Conservation (phyloP, 345 rosid genomes). For the Linum trigynum region DNA sequence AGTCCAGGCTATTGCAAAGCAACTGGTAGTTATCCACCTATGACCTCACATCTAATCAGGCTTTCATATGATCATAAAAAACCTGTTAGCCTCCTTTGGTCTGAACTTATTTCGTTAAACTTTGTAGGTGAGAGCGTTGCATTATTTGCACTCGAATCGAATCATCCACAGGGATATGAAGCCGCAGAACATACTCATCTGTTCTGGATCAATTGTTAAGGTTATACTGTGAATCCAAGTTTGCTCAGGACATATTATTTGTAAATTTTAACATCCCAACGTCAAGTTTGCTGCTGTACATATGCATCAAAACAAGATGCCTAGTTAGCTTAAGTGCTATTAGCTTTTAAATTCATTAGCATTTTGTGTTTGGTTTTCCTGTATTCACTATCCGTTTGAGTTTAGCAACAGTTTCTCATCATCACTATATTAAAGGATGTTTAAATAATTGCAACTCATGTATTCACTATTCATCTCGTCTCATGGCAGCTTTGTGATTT, state of each 20-base stretch:
- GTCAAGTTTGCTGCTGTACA: not conserved
- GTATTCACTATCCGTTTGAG: too few relatives aligned
- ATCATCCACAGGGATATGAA: constrained; percentile 99
- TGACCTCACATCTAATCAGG: not conserved
- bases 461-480: constrained; percentile 5
- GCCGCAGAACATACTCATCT: constrained; percentile 97
- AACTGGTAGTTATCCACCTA: constrained; percentile 46
- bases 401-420: too few relatives aligned
- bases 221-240: constrained; percentile 21
- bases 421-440: too few relatives aligned
- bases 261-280: too few relatives aligned
- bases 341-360: too few relatives aligned
- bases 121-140: constrained; percentile 77
- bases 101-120: constrained; percentile 4
- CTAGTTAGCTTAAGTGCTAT: not conserved
- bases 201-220: constrained; percentile 92
- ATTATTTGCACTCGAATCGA: constrained; percentile 94
- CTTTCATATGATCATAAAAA: not conserved
- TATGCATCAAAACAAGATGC: not conserved
- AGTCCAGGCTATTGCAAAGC: constrained; percentile 97
- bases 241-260: not conserved
- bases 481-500: constrained; percentile 83
- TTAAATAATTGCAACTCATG: constrained; percentile 3
- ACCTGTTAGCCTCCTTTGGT: not conserved
- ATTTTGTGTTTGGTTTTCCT: too few relatives aligned